Percentiles rank a stretch among this genome's conserved stretches.
phyloP scores from a whole-genome alignment of 257 asterid species.

The Solanum clarkiae region DNA sequence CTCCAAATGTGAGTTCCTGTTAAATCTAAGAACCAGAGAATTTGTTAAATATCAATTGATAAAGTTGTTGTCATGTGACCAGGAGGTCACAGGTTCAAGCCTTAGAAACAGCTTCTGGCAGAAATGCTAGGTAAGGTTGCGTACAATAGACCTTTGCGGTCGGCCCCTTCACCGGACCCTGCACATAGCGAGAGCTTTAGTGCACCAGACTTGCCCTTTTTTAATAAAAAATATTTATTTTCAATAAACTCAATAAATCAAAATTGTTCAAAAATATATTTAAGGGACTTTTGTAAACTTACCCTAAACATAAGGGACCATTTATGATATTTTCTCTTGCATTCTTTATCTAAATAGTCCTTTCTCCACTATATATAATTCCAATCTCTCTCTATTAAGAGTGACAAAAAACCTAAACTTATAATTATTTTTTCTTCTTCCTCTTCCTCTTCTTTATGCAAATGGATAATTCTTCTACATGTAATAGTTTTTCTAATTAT shows the following conservation, averaged over 20 bases:
- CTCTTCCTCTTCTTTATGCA: not conserved
- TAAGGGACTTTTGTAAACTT: not conserved
- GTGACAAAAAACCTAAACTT: not conserved
- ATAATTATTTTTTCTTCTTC: not conserved
- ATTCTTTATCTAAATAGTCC: not conserved
- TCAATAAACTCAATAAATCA: not conserved
- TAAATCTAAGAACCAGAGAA: not conserved
- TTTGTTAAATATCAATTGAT: not conserved
- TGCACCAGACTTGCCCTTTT: not conserved
- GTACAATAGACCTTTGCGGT: no score
- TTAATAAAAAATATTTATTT: not conserved
- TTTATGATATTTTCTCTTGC: not conserved
- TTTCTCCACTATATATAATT: constrained; percentile 15
- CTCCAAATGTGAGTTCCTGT: not conserved
- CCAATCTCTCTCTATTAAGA: not conserved
- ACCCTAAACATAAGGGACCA: not conserved
- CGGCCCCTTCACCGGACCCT: no score
- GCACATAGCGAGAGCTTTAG: no score
- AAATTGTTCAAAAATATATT: not conserved
- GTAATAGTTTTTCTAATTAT: not conserved
- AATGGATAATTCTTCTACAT: constrained; percentile 8
- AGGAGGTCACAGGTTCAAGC: no score
- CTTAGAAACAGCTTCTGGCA: no score
- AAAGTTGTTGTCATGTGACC: no score
- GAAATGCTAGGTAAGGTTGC: no score